Evolutionary conservation across 2,329 filamentous ascomycete species (phyloP).

Genomic region (Piedraia hortae): DNA sequence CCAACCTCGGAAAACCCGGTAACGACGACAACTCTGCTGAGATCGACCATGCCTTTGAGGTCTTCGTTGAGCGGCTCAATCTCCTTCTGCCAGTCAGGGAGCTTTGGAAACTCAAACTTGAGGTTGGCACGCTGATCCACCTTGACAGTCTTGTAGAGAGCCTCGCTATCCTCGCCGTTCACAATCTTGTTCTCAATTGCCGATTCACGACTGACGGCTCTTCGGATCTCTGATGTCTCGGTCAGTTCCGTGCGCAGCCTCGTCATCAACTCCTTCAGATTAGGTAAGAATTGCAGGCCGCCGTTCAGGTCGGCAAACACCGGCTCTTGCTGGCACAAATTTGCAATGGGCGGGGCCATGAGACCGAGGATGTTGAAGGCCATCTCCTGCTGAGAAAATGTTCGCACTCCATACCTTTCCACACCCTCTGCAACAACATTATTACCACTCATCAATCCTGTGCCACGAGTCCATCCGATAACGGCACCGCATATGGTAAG

Average conservation of each 20-base stretch:
- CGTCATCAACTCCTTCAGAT: slow-evolving; percentile 83
- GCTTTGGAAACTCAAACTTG: slow-evolving; percentile 79
- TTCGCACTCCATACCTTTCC: slow-evolving; percentile 86
- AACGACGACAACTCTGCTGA: slow-evolving; percentile 92
- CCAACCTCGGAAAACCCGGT: slow-evolving; percentile 91
- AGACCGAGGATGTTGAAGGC: slow-evolving; percentile 92
- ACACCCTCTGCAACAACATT: slow-evolving; percentile 94
- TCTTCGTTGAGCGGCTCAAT: slow-evolving; percentile 65
- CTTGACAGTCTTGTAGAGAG: slow-evolving; percentile 78
- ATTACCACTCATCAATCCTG: slow-evolving; percentile 91
- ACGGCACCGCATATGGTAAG: slow-evolving; percentile 95
- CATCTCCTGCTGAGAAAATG: slow-evolving; percentile 98
- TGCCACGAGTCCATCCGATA: slow-evolving; percentile 97
- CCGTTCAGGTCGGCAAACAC: slow-evolving; percentile 95
- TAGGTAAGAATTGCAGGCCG: slow-evolving; percentile 87
- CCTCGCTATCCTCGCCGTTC: slow-evolving; percentile 78
- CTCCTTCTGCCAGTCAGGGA: slow-evolving; percentile 79
- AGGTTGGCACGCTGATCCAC: slow-evolving; percentile 90
- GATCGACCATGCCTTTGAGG: slow-evolving; percentile 92
- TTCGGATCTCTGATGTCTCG: slow-evolving; percentile 79
- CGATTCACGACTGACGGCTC: slow-evolving; percentile 84
- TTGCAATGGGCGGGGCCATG: slow-evolving; percentile 80
- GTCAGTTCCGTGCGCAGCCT: slow-evolving; percentile 81
- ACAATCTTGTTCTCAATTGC: slow-evolving; percentile 91
- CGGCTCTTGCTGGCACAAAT: slow-evolving; percentile 83